These are phyloP conservation scores for Xylaria flabelliformis DNA, from an alignment of 495 filamentous ascomycete genomes.

Conservation along the genomic window DNA sequence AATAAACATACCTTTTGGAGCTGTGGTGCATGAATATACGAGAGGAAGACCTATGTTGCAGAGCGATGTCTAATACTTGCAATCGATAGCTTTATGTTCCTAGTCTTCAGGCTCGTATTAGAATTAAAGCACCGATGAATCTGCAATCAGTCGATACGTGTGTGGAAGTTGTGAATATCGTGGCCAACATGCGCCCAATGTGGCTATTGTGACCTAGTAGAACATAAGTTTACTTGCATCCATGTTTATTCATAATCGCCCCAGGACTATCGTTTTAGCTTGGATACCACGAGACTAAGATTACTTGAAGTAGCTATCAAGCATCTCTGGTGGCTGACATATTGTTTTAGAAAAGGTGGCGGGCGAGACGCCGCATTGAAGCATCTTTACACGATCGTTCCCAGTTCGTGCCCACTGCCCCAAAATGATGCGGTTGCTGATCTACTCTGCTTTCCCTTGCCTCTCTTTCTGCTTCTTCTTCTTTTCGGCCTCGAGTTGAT, in stretches of 20 bases:
- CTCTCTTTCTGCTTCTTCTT: conserved; percentile 35
- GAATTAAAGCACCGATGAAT: not conserved
- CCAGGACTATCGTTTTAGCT: not conserved
- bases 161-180: conserved; percentile 2
- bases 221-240: not conserved
- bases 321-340: not conserved
- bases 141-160: not conserved
- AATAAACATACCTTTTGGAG: conserved; percentile 17
- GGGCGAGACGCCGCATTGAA: not conserved
- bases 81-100: not conserved
- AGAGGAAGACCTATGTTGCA: not conserved
- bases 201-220: not conserved
- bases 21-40: not conserved
- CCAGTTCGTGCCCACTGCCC: not conserved
- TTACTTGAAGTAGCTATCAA: not conserved
- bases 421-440: not conserved
- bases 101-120: no score
- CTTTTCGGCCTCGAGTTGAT: conserved; percentile 44
- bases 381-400: not conserved
- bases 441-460: conserved; percentile 25
- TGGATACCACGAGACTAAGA: no score
- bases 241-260: not conserved
- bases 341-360: not conserved
- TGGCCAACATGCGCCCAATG: not conserved
- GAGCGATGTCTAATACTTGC: not conserved